Evolutionary conservation across 2,329 filamentous ascomycete species (phyloP), one percentile per base, ranked within the genome.

Genomic region (Pseudogymnoascus sp.): DNA sequence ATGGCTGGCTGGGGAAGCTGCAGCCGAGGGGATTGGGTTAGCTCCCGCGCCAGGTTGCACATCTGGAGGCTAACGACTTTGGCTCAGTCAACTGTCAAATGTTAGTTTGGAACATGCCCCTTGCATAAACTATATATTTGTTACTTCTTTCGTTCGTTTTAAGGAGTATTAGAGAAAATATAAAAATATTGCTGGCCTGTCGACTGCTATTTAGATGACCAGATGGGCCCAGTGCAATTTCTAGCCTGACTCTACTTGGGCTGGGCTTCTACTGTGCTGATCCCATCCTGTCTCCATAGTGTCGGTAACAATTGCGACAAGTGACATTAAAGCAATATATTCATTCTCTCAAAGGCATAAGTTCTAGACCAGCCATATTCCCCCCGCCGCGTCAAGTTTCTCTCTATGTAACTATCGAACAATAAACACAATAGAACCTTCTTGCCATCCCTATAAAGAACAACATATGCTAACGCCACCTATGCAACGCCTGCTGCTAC

Each of bases 361-460:
- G 15, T 15, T 52, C 15, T 30, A 19, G 15, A 3, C 30, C 45
- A 52, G 15, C 26, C 26, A 52, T 30, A 30, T 18, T 26, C 10
- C 45, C 26, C 13, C 3, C 15, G n/a, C 26, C 15, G 9, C 23
- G 15, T 30, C 26, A 52, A 52, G 45, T 9, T 13, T 30, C 45
- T 52, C n/a, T 52, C 45, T 52, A 52, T 52, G 45, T 52, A 52
- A 52, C 45, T 52, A 52, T 52, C 45, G 45, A 52, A 30, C 23
- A 52, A 30, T 52, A 30, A 52, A 52, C 45, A 52, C 26, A 52
- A 52, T 48, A 30, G 30, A 52, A 52, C n/a, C 45, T 15, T 48
- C 41, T 30, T 52, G 26, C 26, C 45, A 30, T 52, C 23, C 41
- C 23, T 52, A 52, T 52, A 30, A 30, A 52, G 45, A 52, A 52